phyloP scores from a whole-genome alignment of 305 asterid genomes.

The Stenogyne calaminthoides region DNA sequence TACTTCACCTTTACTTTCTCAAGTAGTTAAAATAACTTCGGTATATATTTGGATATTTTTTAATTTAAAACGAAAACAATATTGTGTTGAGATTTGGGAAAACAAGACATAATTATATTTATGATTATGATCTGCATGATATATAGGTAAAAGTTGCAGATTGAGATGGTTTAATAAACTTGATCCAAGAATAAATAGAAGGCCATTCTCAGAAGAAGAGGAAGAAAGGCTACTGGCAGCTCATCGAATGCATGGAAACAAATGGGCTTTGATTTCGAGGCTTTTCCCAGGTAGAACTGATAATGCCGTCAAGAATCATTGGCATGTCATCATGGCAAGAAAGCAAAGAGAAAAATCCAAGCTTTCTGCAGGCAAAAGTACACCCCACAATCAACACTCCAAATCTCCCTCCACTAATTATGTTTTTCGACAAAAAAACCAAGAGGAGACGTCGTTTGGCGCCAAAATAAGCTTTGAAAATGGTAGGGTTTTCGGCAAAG shows the following conservation, averaged over 20 bases:
- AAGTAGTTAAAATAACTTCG: background rate
- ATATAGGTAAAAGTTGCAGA: constrained; percentile 90
- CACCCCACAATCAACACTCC: constrained; percentile 32
- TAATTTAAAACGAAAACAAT: background rate
- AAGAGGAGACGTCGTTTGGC: constrained; percentile 35
- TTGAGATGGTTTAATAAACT: constrained; percentile 95
- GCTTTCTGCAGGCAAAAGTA: constrained; percentile 48
- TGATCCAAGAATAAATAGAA: constrained; percentile 89
- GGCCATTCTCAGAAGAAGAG: constrained; percentile 88
- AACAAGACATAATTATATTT: background rate
- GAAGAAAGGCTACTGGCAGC: constrained; percentile 84
- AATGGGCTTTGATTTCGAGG: constrained; percentile 89
- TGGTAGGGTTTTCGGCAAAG: constrained; percentile 37
- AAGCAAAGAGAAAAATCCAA: constrained; percentile 79
- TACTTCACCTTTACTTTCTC: background rate
- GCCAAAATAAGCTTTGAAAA: constrained; percentile 52
- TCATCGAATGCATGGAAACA: constrained; percentile 82
- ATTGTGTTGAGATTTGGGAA: background rate
- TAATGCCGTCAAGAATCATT: constrained; percentile 91
- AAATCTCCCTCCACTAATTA: constrained; percentile 35
- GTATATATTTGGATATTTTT: too few relatives aligned
- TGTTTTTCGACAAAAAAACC: constrained; percentile 39
- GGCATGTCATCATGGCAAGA: constrained; percentile 98
- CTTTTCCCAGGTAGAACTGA: constrained; percentile 95
- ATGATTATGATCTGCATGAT: background rate